These are phyloP conservation scores for Nothophaeocryptopus gaeumannii DNA, from an alignment of 2,329 filamentous ascomycete genomes.

Conservation along the genomic window DNA sequence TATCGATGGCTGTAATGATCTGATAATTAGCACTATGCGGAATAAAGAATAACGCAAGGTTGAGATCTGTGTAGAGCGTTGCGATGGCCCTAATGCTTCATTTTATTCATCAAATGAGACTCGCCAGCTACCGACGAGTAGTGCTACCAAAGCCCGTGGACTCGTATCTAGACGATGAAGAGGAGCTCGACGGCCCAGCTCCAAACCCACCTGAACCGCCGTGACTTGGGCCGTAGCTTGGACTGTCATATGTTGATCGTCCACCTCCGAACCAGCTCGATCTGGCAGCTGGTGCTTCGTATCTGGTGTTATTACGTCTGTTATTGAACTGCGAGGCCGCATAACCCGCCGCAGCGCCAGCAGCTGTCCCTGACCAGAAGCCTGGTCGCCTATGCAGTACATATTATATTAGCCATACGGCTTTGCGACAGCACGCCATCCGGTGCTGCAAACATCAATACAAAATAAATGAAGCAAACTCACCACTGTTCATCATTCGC, in stretches of 20 bases:
- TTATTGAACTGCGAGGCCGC: conserved; percentile 23
- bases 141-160: conserved; percentile 38
- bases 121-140: conserved; percentile 20
- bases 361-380: conserved; percentile 69
- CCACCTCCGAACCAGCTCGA: conserved; percentile 29
- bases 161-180: conserved; percentile 33
- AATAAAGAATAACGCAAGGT: too few species aligned
- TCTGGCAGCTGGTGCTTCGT: conserved; percentile 35
- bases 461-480: too few species aligned
- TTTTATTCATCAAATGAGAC: too few species aligned
- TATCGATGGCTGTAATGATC: too few species aligned
- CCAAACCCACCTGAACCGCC: conserved; percentile 19
- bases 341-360: conserved; percentile 56
- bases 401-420: conserved; percentile 7
- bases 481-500: neutral
- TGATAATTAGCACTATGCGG: too few species aligned
- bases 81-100: too few species aligned
- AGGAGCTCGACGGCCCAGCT: conserved; percentile 15
- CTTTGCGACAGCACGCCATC: neutral
- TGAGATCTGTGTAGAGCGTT: too few species aligned
- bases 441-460: too few species aligned
- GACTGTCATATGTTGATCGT: neutral
- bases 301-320: conserved; percentile 20
- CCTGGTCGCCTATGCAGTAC: conserved; percentile 64
- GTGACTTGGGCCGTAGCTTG: conserved; percentile 10